Percentiles rank a stretch among this genome's conserved stretches.
These are phyloP conservation scores for Heritiera fomes DNA, from an alignment of 345 rosid species.

Conservation along the genomic window DNA sequence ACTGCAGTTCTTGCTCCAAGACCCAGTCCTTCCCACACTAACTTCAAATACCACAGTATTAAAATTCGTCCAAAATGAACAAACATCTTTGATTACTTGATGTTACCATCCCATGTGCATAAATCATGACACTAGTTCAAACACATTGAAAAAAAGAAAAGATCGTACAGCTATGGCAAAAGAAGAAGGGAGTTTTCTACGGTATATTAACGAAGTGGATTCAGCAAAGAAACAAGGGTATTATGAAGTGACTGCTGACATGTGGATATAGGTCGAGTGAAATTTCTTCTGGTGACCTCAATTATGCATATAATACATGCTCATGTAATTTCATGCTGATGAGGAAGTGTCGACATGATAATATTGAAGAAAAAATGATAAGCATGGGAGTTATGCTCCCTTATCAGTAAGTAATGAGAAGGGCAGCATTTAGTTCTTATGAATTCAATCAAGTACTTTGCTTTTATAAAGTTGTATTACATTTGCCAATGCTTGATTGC, in stretches of 20 bases:
- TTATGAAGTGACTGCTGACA: neutral
- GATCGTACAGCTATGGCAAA: too few species aligned
- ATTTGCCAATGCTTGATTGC: neutral
- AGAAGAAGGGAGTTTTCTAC: neutral
- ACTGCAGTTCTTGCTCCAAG: conserved; percentile 20
- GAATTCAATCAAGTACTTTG: neutral
- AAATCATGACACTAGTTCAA: neutral
- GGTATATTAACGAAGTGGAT: neutral
- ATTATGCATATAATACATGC: neutral
- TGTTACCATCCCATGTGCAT: neutral
- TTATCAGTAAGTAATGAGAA: neutral
- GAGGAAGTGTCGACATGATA: neutral
- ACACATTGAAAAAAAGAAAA: neutral
- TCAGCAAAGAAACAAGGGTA: conserved; percentile 3
- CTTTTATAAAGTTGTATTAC: neutral
- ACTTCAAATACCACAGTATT: conserved; percentile 17
- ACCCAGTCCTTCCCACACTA: conserved; percentile 27
- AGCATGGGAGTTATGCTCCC: neutral
- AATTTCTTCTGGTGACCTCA: neutral
- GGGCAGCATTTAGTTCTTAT: neutral
- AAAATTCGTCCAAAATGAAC: conserved; percentile 9
- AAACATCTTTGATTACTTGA: neutral
- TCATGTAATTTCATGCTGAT: neutral
- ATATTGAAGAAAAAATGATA: neutral
- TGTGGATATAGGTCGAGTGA: conserved; percentile 5